Base-by-base conservation (phyloP, 306 rosid genomes). In the Oxytropis ochrocephala region DNA sequence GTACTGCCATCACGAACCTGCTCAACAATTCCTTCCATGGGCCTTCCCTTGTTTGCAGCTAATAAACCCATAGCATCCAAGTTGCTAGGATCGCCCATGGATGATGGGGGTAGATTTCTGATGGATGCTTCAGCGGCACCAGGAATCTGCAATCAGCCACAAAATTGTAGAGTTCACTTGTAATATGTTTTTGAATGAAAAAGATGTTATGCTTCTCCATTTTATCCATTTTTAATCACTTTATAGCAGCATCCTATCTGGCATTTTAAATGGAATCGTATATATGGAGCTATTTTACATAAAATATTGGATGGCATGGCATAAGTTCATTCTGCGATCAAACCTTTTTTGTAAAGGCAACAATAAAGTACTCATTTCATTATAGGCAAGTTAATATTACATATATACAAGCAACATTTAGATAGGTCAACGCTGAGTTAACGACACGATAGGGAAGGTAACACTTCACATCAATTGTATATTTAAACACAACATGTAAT, bases 1-100 rank as follows among this genome's bases (percentile, higher is more conserved):
- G 96, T 89, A 70, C 98, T 92, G 49, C 93, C 98, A 83, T 89
- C 98, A 11, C 96, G 98, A 83, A 89, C 87, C 80, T 92, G 96
- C 86, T 92, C 98, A 21, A 89, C 98, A 78, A 89, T 75, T 50
- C 82, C 92, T 80, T 89, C 81, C 98, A 92, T 79, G 51, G 96
- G 88, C 58, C 72, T 80, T 36, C 98, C 98, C 66, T 89, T 92
- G 84, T 90, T 89, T 78, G 83, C 83, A 60, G 85, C 86, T 69
- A 92, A 83, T 48, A 92, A 74, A 82, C 88, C 76, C 96, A 85
- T 82, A 17, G 96, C 96, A 70, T 89, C 89, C 18, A 92, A 83
- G 85, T 88, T 92, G 80, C 89, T 79, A 72, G 96, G 82, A 75
- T 92, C 91, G 35, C 96, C 96, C 56, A 92, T 77, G 42, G 98